These are phyloP conservation scores for Scutellaria baicalensis DNA, from an alignment of 257 asterid species.

Conservation along the genomic window DNA sequence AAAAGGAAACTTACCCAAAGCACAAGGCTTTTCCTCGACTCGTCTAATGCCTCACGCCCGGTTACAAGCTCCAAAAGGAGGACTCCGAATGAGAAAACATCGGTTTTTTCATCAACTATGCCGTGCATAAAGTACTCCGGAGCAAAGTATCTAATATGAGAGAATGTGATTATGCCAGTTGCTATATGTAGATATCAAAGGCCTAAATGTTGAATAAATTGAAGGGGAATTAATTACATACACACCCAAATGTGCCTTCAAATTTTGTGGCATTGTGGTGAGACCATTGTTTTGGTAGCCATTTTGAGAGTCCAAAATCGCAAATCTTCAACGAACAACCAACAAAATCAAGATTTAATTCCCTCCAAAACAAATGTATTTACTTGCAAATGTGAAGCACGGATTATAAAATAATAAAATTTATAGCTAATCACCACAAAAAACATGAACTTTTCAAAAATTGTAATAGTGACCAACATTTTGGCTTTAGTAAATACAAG, in stretches of 20 bases:
- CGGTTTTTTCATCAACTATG: conserved; percentile 67
- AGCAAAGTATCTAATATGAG: conserved; percentile 54
- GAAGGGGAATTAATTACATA: conserved; percentile 4
- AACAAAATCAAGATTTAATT: background rate
- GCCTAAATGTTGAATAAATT: background rate
- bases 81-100: conserved; percentile 68
- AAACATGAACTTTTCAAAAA: too few species aligned
- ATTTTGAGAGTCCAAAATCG: conserved; percentile 78
- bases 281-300: conserved; percentile 70
- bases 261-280: conserved; percentile 52
- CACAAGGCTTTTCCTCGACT: conserved; percentile 46
- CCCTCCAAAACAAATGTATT: too few species aligned
- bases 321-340: conserved; percentile 42
- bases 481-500: too few species aligned
- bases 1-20: conserved; percentile 44
- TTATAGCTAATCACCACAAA: too few species aligned
- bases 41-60: conserved; percentile 57
- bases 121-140: conserved; percentile 80
- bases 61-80: conserved; percentile 61
- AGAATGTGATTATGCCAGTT: background rate
- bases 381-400: too few species aligned
- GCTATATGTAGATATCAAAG: background rate
- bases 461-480: too few species aligned
- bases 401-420: too few species aligned
- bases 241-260: conserved; percentile 85